Evolutionary conservation across 495 filamentous ascomycete species (phyloP), one percentile per base, ranked within the genome.

Genomic region (Aspergillus cavernicola): DNA sequence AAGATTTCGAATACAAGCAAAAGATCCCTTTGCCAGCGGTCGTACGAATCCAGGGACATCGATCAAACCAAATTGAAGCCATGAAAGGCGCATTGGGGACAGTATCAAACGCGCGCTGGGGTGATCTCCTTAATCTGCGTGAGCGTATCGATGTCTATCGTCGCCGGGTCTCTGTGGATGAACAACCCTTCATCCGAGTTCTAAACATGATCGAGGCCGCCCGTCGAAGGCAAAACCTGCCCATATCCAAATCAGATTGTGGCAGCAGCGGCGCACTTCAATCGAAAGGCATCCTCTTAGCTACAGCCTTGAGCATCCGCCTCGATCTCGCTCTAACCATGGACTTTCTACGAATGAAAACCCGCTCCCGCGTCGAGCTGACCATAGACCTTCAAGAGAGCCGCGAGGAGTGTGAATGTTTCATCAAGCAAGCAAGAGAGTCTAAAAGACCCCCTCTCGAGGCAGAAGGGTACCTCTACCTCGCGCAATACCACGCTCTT

Each of bases 121-220:
- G 65, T 3, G 56, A 61, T 4, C 64, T 76, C 6, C 28, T 74
- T 0, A 42, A 39, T 6, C 64, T 84, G 19, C 75, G 76, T 57
- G 45, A 53, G 3, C 26, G 68, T 8, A 69, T 84, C 35, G 62
- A 54, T 2, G 50, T 16, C 11, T 85, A 80, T 59, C 58, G 71
- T 6, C 38, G 59, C 13, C 51, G 74, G 33, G 79, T 83, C 10
- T 59, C 65, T 31, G 56, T 71, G 57, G 72, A 80, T 36, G 84
- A 87, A 66, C 82, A 89, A 45, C 85, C 85, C 0, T 84, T 83
- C 54, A 72, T 74, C 36, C 73, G 73, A n/a, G 80, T 88, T 4
- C 70, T 73, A 16, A 67, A 75, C 51, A 65, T 84, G 53, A 80
- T 85, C 20, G 64, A 79, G 56, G 70, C 81, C 44, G 76, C 75